Evolutionary conservation across 345 rosid species (phyloP).

Genomic region (Moricandia moricandioides): DNA sequence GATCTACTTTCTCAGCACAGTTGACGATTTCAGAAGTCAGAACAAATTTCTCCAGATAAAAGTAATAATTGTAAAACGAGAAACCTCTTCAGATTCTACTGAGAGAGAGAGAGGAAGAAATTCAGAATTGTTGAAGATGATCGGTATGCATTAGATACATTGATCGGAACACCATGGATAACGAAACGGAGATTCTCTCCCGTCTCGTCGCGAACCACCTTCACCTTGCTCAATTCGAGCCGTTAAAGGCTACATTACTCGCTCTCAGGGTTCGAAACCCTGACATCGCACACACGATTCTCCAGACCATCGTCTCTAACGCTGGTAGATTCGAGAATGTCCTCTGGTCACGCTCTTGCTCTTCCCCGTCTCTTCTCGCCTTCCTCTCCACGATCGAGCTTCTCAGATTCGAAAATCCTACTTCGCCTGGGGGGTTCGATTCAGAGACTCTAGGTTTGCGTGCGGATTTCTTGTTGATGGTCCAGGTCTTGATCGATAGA

Average conservation of each 20-base stretch:
- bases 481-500: constrained; percentile 59
- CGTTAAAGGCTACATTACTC: constrained; percentile 73
- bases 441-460: constrained; percentile 61
- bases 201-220: constrained; percentile 92
- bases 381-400: constrained; percentile 73
- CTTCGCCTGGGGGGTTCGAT: constrained; percentile 75
- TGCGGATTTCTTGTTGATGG: constrained; percentile 67
- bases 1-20: not conserved
- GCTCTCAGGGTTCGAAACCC: constrained; percentile 68
- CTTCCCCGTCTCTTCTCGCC: constrained; percentile 74
- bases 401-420: constrained; percentile 48
- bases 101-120: not conserved
- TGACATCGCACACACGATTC: constrained; percentile 62
- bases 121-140: constrained; percentile 1
- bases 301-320: constrained; percentile 72
- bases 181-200: constrained; percentile 72
- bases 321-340: constrained; percentile 68
- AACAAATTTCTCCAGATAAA: not conserved
- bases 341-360: constrained; percentile 75
- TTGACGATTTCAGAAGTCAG: constrained; percentile 29
- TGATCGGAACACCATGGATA: constrained; percentile 50
- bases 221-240: constrained; percentile 87
- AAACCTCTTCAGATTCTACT: constrained; percentile 1
- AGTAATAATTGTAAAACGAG: not conserved
- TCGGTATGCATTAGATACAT: constrained; percentile 6